These are phyloP conservation scores for Boeremia exigua DNA, from an alignment of 2,329 filamentous ascomycete genomes.

Conservation along the genomic window DNA sequence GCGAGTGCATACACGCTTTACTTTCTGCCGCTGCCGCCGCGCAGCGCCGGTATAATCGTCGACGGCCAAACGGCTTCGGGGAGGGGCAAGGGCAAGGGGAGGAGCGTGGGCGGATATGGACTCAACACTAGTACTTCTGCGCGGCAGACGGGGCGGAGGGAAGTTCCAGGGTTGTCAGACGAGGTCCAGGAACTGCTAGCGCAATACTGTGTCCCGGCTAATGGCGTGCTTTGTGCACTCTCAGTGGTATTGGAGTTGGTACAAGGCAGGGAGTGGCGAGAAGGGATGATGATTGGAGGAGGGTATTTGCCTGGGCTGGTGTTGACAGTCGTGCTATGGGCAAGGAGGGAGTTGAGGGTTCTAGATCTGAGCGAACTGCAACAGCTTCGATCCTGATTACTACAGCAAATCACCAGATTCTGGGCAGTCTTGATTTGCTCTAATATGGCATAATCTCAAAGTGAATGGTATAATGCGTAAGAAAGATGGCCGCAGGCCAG, in stretches of 20 bases:
- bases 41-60: background rate
- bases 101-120: slow-evolving; percentile 15
- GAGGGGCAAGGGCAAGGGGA: slow-evolving; percentile 16
- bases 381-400: slow-evolving; percentile 48
- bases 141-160: slow-evolving; percentile 14
- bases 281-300: slow-evolving; percentile 41
- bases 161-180: slow-evolving; percentile 33
- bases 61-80: background rate
- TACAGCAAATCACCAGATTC: background rate
- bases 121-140: background rate
- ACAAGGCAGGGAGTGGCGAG: slow-evolving; percentile 29
- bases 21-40: slow-evolving; percentile 58
- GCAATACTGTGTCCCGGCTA: slow-evolving; percentile 65
- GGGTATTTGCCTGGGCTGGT: slow-evolving; percentile 58
- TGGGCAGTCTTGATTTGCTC: background rate
- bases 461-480: slow-evolving; percentile 7
- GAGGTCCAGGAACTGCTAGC: slow-evolving; percentile 58
- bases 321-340: slow-evolving; percentile 65
- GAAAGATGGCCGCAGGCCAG: slow-evolving; percentile 1
- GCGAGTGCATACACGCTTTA: slow-evolving; percentile 68
- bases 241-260: slow-evolving; percentile 54
- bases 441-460: background rate
- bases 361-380: slow-evolving; percentile 73
- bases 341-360: slow-evolving; percentile 70
- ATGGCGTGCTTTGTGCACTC: slow-evolving; percentile 60